Evolutionary conservation across 108 stramenopile genomes (phyloP).

Genomic region (Cylindrotheca fusiformis): DNA sequence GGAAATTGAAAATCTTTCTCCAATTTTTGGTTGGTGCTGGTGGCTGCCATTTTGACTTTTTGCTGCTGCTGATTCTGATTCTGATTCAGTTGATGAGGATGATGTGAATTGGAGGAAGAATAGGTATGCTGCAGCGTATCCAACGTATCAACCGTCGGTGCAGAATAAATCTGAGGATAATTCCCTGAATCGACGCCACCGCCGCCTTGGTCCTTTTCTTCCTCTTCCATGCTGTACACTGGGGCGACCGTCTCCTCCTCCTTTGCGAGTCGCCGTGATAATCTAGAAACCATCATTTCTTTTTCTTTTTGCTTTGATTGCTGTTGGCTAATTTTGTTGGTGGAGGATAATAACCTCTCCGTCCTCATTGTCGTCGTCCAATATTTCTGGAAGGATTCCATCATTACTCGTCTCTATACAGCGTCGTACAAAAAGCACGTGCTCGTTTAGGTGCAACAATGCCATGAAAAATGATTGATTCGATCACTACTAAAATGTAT

Average conservation of each 20-base stretch:
- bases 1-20: conserved; percentile 20
- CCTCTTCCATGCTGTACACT: too few species aligned
- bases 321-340: neutral
- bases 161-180: conserved; percentile 26
- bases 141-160: conserved; percentile 45
- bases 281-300: neutral
- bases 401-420: too few species aligned
- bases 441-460: neutral
- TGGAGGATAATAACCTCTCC: too few species aligned
- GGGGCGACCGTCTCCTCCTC: too few species aligned
- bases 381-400: too few species aligned
- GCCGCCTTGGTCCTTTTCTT: neutral
- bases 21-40: conserved; percentile 7
- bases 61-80: neutral
- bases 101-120: neutral
- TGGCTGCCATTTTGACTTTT: neutral
- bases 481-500: too few species aligned
- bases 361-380: too few species aligned
- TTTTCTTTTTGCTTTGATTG: neutral
- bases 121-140: conserved; percentile 11
- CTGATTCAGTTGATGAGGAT: neutral
- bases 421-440: too few species aligned
- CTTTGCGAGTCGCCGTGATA: neutral
- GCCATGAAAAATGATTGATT: too few species aligned
- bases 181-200: neutral